A percentile compares a stretch with the other conserved stretches of the same genome.
Conservation (phyloP, 1,284 basidiomycete genomes). For the Ceratobasidium papillatum region DNA sequence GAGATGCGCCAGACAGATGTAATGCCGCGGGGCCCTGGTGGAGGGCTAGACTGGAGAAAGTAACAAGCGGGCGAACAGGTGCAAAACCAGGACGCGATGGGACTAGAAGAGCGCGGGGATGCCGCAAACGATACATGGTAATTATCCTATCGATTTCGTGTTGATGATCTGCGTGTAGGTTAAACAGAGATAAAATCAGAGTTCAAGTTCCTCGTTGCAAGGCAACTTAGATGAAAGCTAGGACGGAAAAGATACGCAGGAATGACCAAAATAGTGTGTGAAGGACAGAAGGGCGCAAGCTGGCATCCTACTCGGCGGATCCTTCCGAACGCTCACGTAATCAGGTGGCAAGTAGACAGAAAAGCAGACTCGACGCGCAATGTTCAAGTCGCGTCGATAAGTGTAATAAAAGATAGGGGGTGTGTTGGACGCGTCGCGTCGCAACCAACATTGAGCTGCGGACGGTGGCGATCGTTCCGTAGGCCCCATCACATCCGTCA, state of each 20-base stretch:
- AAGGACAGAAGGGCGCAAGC: not conserved
- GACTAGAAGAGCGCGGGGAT: constrained; percentile 27
- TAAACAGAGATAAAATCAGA: constrained; percentile 24
- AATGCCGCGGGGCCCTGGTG: not conserved
- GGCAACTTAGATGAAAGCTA: not conserved
- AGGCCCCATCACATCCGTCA: constrained; percentile 14
- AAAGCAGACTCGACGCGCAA: constrained; percentile 6
- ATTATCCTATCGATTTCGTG: constrained; percentile 13
- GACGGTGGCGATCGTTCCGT: not conserved
- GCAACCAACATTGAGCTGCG: constrained; percentile 12
- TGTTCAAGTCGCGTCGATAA: not conserved
- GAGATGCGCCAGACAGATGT: constrained; percentile 23
- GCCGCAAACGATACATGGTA: constrained; percentile 5
- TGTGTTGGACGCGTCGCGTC: constrained; percentile 23
- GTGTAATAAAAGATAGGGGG: not conserved
- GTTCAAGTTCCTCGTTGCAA: constrained; percentile 4
- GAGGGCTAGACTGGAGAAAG: not conserved
- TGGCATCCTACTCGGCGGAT: no score
- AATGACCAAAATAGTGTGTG: not conserved
- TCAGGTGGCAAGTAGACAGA: not conserved
- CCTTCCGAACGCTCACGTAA: constrained; percentile 14
- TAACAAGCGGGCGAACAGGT: not conserved
- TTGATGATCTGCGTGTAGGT: not conserved
- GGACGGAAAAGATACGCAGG: not conserved
- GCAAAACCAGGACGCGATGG: constrained; percentile 15